phyloP scores from a whole-genome alignment of 1,139 yeast species.

The Saccharomyces hybrid region DNA sequence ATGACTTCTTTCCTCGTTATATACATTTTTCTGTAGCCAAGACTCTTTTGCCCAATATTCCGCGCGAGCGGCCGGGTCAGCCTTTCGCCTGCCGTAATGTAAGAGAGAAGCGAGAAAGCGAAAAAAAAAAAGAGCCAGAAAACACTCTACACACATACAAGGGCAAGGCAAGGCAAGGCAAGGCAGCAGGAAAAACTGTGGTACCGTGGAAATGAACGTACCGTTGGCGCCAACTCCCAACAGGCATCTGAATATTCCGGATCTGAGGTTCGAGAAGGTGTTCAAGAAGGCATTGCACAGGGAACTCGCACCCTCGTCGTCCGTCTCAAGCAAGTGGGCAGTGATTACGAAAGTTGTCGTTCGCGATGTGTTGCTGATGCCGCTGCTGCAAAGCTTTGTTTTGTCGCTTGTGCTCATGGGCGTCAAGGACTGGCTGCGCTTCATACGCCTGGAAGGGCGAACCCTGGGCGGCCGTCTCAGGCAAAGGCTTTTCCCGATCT shows the following conservation, averaged over 20 bases:
- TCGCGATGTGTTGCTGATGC: slow-evolving; percentile 63
- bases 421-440: neutral
- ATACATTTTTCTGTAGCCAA: slow-evolving; percentile 6
- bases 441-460: neutral
- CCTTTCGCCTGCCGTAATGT: neutral
- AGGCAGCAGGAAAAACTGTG: neutral
- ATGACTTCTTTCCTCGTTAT: neutral
- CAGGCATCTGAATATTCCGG: slow-evolving; percentile 4
- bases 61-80: neutral
- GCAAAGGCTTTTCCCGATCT: neutral
- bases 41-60: slow-evolving; percentile 7
- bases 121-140: neutral
- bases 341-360: slow-evolving; percentile 45
- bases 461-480: neutral
- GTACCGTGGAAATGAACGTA: neutral
- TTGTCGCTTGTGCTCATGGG: neutral
- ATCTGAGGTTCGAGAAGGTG: slow-evolving; percentile 3
- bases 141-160: neutral
- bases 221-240: slow-evolving; percentile 1
- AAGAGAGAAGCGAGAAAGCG: neutral
- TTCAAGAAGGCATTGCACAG: slow-evolving; percentile 3
- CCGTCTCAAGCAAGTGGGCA: slow-evolving; percentile 23
- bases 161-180: neutral
- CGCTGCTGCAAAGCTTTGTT: slow-evolving; percentile 51
- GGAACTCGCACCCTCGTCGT: slow-evolving; percentile 18